Base-by-base conservation (phyloP, 306 rosid species). In the Mimosa bimucronata region DNA sequence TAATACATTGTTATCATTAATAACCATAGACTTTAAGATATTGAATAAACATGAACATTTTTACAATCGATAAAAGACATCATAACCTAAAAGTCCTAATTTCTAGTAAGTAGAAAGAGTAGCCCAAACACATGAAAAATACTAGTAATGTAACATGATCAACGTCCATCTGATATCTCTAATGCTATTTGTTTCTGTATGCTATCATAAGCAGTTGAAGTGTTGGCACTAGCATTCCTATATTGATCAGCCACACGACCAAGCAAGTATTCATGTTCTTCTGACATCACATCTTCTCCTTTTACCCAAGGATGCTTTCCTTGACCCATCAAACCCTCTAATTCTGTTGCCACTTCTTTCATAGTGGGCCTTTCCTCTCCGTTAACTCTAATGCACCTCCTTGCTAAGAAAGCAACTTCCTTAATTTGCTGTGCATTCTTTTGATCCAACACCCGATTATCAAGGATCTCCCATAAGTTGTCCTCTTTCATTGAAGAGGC, bases 361-460 rank as follows among this genome's bases (percentile, higher is more conserved):
- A 86, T 82, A 6, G 31, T 61, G 0, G 88, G 88, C 9, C 84
- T 76, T 55, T 87, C 88, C 25, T 85, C 88, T 71, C 82, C 88
- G 11, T n/a, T 29, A 0, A 80, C 14, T 19, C 67, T 82, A 40
- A 87, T 53, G 18, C 90, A 85, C 72, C 19, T 74, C 42, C 48
- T 77, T 2, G 80, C 87, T 1, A 85, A 48, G 37, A 80, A 74
- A 3, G 84, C 81, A 18, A 75, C 85, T 66, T 80, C 84, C 42
- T 46, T 77, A 4, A 88, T 34, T 25, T 85, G 79, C 72, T 74
- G 82, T 19, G 60, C 46, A 45, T 62, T 64, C 23, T 64, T 31
- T 5, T 16, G 5, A 7, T 64, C 14, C 25, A 64, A 18, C 42
- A 64, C 44, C 29, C 13, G 23, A 1, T 15, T 30, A 15, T 64